phyloP scores from a whole-genome alignment of 306 rosid genomes.

The Pueraria montana region DNA sequence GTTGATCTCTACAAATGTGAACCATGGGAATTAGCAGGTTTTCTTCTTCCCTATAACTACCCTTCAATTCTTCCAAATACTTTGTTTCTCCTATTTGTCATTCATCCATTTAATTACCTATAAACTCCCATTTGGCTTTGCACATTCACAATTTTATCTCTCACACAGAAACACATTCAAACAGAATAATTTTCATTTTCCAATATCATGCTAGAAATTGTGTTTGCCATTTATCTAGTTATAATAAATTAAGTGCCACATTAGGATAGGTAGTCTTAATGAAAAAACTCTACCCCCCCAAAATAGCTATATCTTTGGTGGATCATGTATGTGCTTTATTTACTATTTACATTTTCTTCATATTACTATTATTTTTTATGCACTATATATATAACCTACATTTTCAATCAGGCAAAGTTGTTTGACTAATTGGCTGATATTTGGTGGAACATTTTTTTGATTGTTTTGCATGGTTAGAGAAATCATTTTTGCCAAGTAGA shows the following conservation, averaged over 20 bases:
- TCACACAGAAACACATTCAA: neutral
- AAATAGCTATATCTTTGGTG: neutral
- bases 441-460: constrained; percentile 22
- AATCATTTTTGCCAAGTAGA: constrained; percentile 94
- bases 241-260: neutral
- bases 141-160: constrained; percentile 17
- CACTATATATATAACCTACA: neutral
- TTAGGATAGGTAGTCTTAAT: neutral
- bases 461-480: constrained; percentile 57
- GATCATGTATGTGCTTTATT: constrained; percentile 16
- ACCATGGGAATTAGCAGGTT: constrained; percentile 99
- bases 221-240: constrained; percentile 21
- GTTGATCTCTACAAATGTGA: constrained; percentile 99
- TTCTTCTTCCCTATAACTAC: neutral
- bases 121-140: neutral
- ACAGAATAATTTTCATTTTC: constrained; percentile 6
- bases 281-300: neutral
- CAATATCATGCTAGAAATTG: constrained; percentile 23
- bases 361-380: neutral
- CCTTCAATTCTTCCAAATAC: constrained; percentile 1
- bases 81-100: neutral
- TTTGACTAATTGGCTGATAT: constrained; percentile 42
- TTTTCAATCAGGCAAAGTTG: neutral
- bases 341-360: neutral
- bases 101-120: neutral